Percentiles rank a stretch among this genome's conserved stretches.
Evolutionary conservation across 768 basidiomycete species (phyloP).

Genomic region (Lactarius evosmus): DNA sequence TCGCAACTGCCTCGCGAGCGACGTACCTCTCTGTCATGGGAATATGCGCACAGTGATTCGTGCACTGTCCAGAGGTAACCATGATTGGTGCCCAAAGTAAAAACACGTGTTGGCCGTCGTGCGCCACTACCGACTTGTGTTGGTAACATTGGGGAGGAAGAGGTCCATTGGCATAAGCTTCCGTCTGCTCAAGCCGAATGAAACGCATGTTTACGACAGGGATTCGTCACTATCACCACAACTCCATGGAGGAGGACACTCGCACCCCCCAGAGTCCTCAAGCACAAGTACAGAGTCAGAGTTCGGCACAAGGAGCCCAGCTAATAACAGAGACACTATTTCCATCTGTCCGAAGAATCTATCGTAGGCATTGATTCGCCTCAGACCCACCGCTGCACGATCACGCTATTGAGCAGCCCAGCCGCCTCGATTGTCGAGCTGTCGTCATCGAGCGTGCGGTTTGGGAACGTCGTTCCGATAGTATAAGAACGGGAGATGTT

Average conservation of each 20-base stretch:
- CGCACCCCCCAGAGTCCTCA: neutral
- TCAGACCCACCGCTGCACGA: constrained; percentile 28
- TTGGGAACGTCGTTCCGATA: constrained; percentile 28
- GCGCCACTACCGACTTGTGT: constrained; percentile 8
- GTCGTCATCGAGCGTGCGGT: constrained; percentile 27
- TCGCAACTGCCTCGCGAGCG: neutral
- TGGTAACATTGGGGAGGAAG: constrained; percentile 7
- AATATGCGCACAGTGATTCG: neutral
- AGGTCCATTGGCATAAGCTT: too few relatives aligned
- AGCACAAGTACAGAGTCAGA: neutral
- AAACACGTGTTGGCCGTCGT: neutral
- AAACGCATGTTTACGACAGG: neutral
- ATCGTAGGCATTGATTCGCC: neutral
- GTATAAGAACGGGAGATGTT: constrained; percentile 24
- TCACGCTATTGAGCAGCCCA: constrained; percentile 26
- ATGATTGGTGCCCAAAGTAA: constrained; percentile 8
- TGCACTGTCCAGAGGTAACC: neutral
- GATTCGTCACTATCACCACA: neutral
- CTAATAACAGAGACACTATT: neutral
- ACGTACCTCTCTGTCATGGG: constrained; percentile 1
- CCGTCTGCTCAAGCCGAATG: neutral
- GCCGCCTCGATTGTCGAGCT: constrained; percentile 24
- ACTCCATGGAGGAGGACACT: neutral
- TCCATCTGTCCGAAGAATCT: too few relatives aligned
- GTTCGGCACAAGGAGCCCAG: neutral